Base-by-base conservation (phyloP, 371 early-diverging fungal species). In the Mucor racemosus region DNA sequence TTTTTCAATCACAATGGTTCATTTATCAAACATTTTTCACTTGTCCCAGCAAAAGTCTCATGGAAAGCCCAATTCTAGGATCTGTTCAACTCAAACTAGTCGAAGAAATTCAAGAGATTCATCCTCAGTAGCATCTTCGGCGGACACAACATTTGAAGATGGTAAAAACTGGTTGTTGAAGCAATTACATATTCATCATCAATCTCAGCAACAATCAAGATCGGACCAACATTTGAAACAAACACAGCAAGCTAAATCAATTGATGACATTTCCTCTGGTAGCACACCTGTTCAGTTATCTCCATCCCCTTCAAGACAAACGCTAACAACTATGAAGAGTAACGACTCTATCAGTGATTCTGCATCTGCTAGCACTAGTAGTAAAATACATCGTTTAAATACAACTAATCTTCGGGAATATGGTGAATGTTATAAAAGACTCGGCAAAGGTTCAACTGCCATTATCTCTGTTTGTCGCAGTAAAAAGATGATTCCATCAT, bases 401-500 rank as follows among this genome's bases (percentile, higher is more conserved):
- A 73, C 70, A 5, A 33, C 67, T 9, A 69, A 54, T 54, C 64
- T 74, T 36, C 78, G 89, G 61, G 92, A 91, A 69, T 92, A 92
- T 69, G 91, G 92, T 33, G 78, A 88, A 17, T 90, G 90, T 59
- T 90, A 90, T 42, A 85, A 88, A 53, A 82, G 84, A 67, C 90
- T 96, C 31, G 97, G 97, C 6, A 82, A 86, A 60, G 97, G 97
- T 17, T 94, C 96, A 0, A 92, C 93, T 17, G 96, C 95, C 0
- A 89, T 95, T 0, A 95, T 96, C 26, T 85, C 91, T 33, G 79
- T 96, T 7, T 92, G 90, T 8, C 92, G 91, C 67, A 65, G 60
- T 33, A 63, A 57, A n/a, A 41, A 41, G 1, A 35, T 34, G 5
- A 34, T 13, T 5, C 21, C 15, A 21, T 17, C 44, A 3, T 3